These are phyloP conservation scores for Quercus rubra DNA, from an alignment of 306 rosid species.

Conservation along the genomic window DNA sequence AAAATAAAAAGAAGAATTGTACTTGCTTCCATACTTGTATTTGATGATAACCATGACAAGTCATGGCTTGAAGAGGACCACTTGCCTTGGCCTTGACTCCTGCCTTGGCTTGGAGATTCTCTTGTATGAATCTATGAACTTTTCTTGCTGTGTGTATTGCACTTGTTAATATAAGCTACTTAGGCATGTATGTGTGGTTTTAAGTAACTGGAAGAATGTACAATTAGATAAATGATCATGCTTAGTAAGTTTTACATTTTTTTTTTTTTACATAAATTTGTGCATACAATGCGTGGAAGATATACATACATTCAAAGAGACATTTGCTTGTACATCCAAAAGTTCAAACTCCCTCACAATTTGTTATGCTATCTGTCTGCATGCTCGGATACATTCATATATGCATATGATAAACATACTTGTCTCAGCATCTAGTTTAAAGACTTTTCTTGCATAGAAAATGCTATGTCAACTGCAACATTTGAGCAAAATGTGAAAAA, in stretches of 20 bases:
- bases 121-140: slow-evolving; percentile 30
- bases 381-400: not conserved
- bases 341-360: not conserved
- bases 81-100: slow-evolving; percentile 45
- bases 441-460: slow-evolving; percentile 37
- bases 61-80: slow-evolving; percentile 26
- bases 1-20: slow-evolving; percentile 36
- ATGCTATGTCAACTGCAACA: slow-evolving; percentile 31
- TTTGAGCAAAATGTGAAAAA: slow-evolving; percentile 22
- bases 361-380: not conserved
- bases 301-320: not conserved
- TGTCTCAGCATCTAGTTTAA: not conserved
- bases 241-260: slow-evolving; percentile 6
- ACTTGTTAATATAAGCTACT: slow-evolving; percentile 17
- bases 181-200: slow-evolving; percentile 25
- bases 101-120: slow-evolving; percentile 39
- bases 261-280: not conserved
- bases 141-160: slow-evolving; percentile 15
- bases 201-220: not conserved
- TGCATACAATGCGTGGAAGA: not conserved
- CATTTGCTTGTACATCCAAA: not conserved
- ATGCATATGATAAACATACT: not conserved
- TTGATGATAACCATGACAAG: slow-evolving; percentile 34
- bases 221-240: slow-evolving; percentile 8
- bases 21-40: slow-evolving; percentile 40